Conservation (phyloP, 169 alveolate species). For the Plasmodium fragile region DNA sequence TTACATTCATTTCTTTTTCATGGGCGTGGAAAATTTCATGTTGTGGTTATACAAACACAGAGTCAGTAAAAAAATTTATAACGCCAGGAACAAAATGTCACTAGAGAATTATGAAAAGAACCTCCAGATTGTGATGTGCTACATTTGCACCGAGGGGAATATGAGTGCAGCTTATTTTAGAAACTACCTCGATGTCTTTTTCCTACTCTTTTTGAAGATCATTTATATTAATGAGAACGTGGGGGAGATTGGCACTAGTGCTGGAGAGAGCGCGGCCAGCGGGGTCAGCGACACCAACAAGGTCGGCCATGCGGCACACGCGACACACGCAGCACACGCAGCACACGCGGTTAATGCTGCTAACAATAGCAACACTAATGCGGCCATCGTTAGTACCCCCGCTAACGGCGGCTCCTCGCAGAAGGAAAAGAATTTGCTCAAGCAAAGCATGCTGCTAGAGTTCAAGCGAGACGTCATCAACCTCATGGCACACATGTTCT, state of each 20-base stretch:
- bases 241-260: background rate
- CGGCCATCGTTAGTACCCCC: background rate
- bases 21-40: slow-evolving; percentile 39
- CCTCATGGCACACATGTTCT: slow-evolving; percentile 16
- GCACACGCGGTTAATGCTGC: background rate
- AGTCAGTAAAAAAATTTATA: slow-evolving; percentile 29
- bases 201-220: slow-evolving; percentile 40
- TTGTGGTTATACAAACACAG: slow-evolving; percentile 60
- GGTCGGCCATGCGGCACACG: background rate
- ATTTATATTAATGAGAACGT: slow-evolving; percentile 41
- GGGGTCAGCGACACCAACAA: background rate
- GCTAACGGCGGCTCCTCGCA: background rate
- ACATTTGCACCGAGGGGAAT: slow-evolving; percentile 74
- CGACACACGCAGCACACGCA: background rate
- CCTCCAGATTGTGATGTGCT: slow-evolving; percentile 38
- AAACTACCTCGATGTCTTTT: slow-evolving; percentile 64
- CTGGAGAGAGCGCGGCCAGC: background rate
- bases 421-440: slow-evolving; percentile 18
- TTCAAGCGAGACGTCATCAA: slow-evolving; percentile 37
- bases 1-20: slow-evolving; percentile 31
- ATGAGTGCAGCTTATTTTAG: slow-evolving; percentile 32
- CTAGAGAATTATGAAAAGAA: slow-evolving; percentile 58
- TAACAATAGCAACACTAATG: too few species aligned
- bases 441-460: slow-evolving; percentile 14
- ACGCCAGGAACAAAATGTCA: slow-evolving; percentile 11